Conservation (phyloP, 176 grass and related monocot genomes). For the Carex parvula region DNA sequence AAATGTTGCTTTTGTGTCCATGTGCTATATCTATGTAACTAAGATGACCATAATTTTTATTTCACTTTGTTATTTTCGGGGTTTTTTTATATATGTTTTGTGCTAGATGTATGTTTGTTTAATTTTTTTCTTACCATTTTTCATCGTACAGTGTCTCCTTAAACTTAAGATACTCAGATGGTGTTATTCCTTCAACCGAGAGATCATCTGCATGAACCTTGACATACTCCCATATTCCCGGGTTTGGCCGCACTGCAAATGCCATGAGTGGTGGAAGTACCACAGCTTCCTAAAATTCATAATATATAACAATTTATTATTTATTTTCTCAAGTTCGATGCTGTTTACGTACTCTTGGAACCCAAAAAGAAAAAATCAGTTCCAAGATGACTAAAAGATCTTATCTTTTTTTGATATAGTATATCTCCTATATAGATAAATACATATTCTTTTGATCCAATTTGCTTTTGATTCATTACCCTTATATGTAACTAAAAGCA, state of each 20-base stretch:
- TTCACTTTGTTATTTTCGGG: neutral
- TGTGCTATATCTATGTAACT: neutral
- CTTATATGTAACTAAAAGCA: neutral
- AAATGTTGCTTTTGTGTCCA: neutral
- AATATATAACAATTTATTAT: neutral
- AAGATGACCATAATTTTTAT: neutral
- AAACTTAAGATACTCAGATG: slow-evolving; percentile 74
- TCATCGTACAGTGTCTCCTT: slow-evolving; percentile 90
- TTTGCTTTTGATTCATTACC: neutral
- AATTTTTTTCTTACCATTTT: slow-evolving; percentile 49
- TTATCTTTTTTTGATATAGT: neutral
- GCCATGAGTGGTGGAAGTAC: slow-evolving; percentile 76
- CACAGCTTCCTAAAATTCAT: slow-evolving; percentile 67
- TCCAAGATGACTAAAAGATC: neutral
- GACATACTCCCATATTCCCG: slow-evolving; percentile 89
- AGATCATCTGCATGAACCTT: slow-evolving; percentile 71
- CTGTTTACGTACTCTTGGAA: neutral
- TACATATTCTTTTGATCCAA: neutral
- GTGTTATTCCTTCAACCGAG: slow-evolving; percentile 69
- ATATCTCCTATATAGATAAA: neutral
- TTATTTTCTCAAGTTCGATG: slow-evolving; percentile 3
- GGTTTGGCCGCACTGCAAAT: slow-evolving; percentile 76
- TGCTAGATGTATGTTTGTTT: neutral
- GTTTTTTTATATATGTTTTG: neutral
- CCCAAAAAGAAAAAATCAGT: neutral